Evolutionary conservation across 2,329 filamentous ascomycete genomes (phyloP).

Genomic region (Phyllosticta citribraziliensis): DNA sequence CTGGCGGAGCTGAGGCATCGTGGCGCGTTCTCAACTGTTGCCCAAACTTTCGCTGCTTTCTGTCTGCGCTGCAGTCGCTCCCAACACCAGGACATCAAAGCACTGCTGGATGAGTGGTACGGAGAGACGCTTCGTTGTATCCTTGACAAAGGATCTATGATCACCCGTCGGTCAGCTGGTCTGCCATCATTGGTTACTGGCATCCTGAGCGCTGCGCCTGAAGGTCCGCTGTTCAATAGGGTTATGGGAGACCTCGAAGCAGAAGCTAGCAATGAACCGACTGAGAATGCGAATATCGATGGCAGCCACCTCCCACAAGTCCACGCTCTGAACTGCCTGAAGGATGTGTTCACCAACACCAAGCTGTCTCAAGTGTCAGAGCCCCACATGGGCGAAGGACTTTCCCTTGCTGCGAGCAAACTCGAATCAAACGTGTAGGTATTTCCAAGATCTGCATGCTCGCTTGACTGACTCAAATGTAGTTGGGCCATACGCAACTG

Average conservation of each 20-base stretch:
- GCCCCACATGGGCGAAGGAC: slow-evolving; percentile 58
- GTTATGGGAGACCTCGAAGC: slow-evolving; percentile 54
- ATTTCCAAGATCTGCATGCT: background rate
- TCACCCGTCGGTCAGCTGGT: slow-evolving; percentile 82
- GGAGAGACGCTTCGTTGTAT: slow-evolving; percentile 60
- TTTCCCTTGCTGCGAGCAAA: slow-evolving; percentile 71
- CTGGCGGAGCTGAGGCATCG: slow-evolving; percentile 76
- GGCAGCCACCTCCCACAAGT: slow-evolving; percentile 70
- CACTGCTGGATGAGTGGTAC: slow-evolving; percentile 61
- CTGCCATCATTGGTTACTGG: slow-evolving; percentile 80
- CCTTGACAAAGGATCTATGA: slow-evolving; percentile 62
- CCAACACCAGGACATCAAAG: slow-evolving; percentile 31
- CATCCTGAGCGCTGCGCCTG: slow-evolving; percentile 58
- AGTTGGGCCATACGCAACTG: slow-evolving; percentile 95
- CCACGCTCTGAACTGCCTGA: slow-evolving; percentile 87
- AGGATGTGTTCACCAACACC: slow-evolving; percentile 82
- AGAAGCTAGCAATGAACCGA: slow-evolving; percentile 47
- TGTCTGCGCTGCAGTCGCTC: slow-evolving; percentile 57
- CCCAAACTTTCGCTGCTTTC: slow-evolving; percentile 74
- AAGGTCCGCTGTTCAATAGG: slow-evolving; percentile 47
- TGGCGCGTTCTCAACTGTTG: slow-evolving; percentile 88
- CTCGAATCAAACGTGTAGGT: slow-evolving; percentile 65
- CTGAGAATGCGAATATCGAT: slow-evolving; percentile 41
- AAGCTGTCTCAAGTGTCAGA: slow-evolving; percentile 65
- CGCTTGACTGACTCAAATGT: background rate